Evolutionary conservation across 441 rosid species (phyloP), one percentile per base, ranked within the genome.

Genomic region (Jatropha multifida): DNA sequence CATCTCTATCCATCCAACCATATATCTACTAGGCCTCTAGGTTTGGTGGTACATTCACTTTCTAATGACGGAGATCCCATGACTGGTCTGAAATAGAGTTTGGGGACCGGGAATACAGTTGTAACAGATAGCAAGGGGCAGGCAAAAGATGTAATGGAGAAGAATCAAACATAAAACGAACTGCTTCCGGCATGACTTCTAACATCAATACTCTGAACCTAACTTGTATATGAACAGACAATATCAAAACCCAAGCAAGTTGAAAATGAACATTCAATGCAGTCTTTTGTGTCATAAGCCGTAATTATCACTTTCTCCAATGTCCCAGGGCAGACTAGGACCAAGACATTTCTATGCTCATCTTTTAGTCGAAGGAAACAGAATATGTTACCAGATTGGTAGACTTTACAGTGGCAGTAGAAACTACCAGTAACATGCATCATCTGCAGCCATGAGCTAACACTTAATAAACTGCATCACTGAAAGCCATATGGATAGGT

Each of bases 161-260:
- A 26, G 41, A n/a, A 7, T 6, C 42, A 41, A 65, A 11, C 3
- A 1, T 7, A 44, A 40, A 20, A 62, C 26, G 2, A 13, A 49
- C 20, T 20, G 4, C 41, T 48, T 46, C 41, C 7, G 5, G 8
- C 20, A 13, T 9, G 65, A 6, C 37, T 65, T 8, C 74, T 54
- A 46, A 69, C 2, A 42, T 17, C 3, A 44, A 58, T 58, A 54
- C 55, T 55, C 60, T 63, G 12, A 20, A 23, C 52, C 44, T n/a
- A 10, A 49, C 42, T 12, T 68, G 13, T 42, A 20, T 46, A 17
- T 0, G 69, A 17, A 65, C 11, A 38, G 40, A 51, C 51, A 14
- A 20, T 37, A 7, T 64, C 56, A 61, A 71, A 23, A 26, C 68
- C 1, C 41, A 62, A 71, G 52, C 5, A 14, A 72, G 61, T 72